Evolutionary conservation across 2,329 filamentous ascomycete genomes (phyloP), one percentile per base, ranked within the genome.

Genomic region (Stenocarpella maydis): DNA sequence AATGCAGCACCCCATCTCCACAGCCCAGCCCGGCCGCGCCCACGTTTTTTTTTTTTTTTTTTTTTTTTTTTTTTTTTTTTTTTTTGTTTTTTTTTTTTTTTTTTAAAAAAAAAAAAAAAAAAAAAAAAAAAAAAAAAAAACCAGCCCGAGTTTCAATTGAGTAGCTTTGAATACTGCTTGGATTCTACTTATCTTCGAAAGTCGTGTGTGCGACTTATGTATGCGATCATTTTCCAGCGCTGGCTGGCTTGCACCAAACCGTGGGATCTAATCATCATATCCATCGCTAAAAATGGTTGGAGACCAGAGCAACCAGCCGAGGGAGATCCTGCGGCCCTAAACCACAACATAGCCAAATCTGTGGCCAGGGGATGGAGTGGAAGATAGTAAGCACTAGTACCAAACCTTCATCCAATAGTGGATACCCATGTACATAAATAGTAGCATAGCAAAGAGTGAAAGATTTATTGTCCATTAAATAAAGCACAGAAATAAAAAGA

Each of bases 101-200:
- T n/a, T n/a, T n/a, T n/a, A n/a, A n/a, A n/a, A n/a, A n/a, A n/a
- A n/a, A n/a, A n/a, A n/a, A n/a, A n/a, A n/a, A n/a, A n/a, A n/a
- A n/a, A n/a, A n/a, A n/a, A n/a, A n/a, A n/a, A n/a, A n/a, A n/a
- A n/a, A n/a, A n/a, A n/a, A n/a, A n/a, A n/a, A n/a, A n/a, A n/a
- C n/a, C n/a, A 8, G 8, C 31, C 3, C 37, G 10, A 12, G 6
- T 39, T n/a, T 39, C 34, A 15, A 3, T 24, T 21, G 17, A 55
- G 17, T 1, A 43, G 8, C 4, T 26, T 41, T 19, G 1, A 24
- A 26, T 41, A 21, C 34, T 9, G 41, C 37, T 8, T 41, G 3
- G 9, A 28, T 41, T 19, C 54, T 58, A 58, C 28, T 58, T 58
- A 58, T 58, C 39, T n/a, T n/a, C n/a, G 21, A 55, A 55, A 58